Percentiles rank a stretch among this genome's conserved stretches.
Conservation (phyloP, 176 grass and related monocot genomes). For the Oryza glumipatula region DNA sequence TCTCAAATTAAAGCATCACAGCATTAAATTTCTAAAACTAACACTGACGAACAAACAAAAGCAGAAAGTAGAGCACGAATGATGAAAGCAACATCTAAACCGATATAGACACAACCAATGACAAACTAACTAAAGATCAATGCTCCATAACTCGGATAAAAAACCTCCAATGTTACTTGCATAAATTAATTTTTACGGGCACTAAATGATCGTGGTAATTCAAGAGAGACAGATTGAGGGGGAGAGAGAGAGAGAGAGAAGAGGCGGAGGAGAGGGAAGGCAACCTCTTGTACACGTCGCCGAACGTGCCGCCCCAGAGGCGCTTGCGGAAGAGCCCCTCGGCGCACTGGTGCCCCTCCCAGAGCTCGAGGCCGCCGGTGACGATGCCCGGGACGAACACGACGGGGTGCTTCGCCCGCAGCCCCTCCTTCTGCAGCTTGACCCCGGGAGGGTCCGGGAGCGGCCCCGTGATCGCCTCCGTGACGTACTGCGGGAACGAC, state of each 20-base stretch:
- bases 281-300: slow-evolving; percentile 96
- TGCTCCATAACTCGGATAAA: slow-evolving; percentile 11
- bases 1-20: slow-evolving; percentile 9
- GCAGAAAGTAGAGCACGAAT: slow-evolving; percentile 2
- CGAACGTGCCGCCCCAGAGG: slow-evolving; percentile 94
- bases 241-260: background rate
- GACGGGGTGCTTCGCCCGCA: slow-evolving; percentile 83
- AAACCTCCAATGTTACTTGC: background rate
- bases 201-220: background rate
- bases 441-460: slow-evolving; percentile 87
- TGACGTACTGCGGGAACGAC: slow-evolving; percentile 94
- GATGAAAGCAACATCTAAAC: slow-evolving; percentile 14
- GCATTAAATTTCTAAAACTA: slow-evolving; percentile 17
- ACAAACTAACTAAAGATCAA: background rate
- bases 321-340: slow-evolving; percentile 95
- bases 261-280: background rate
- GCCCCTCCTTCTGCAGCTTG: slow-evolving; percentile 91
- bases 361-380: slow-evolving; percentile 92
- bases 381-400: slow-evolving; percentile 98
- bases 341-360: slow-evolving; percentile 96
- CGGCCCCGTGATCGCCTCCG: slow-evolving; percentile 91
- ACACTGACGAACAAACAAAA: slow-evolving; percentile 25
- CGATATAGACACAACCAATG: slow-evolving; percentile 20
- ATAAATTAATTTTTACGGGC: background rate
- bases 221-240: background rate